phyloP scores from a whole-genome alignment of 2,329 filamentous ascomycete genomes.

The Elsinoe ampelina region DNA sequence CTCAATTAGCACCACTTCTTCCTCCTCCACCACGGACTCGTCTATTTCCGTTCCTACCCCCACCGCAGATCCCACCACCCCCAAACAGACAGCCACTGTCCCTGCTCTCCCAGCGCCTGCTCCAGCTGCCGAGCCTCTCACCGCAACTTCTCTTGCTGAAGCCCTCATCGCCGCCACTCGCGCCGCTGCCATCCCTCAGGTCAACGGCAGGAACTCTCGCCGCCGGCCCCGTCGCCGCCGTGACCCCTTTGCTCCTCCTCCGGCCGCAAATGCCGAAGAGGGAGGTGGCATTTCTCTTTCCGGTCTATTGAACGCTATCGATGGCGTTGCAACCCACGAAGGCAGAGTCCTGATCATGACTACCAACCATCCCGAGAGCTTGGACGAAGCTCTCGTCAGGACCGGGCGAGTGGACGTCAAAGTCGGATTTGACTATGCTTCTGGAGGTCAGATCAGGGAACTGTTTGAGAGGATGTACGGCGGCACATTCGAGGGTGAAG shows the following conservation, averaged over 20 bases:
- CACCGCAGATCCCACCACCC: not conserved
- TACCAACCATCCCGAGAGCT: constrained; percentile 61
- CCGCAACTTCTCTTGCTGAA: constrained; percentile 1
- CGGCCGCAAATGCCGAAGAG: not conserved
- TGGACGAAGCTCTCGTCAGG: constrained; percentile 64
- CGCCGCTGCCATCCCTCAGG: not conserved
- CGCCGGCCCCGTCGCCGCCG: not conserved
- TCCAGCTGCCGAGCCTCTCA: not conserved
- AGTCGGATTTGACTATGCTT: constrained; percentile 48
- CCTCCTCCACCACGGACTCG: not conserved
- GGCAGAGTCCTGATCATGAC: constrained; percentile 75
- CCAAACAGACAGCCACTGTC: not conserved
- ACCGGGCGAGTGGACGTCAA: constrained; percentile 64
- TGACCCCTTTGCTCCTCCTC: not conserved
- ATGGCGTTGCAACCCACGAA: constrained; percentile 71
- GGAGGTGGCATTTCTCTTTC: constrained; percentile 59
- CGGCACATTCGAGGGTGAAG: not conserved
- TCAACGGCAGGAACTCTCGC: not conserved
- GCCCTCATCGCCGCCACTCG: not conserved
- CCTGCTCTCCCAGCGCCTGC: not conserved
- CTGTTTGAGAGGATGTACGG: constrained; percentile 33
- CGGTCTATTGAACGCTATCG: constrained; percentile 72
- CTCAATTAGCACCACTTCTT: not conserved
- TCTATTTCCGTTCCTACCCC: not conserved
- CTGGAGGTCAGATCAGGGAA: constrained; percentile 32